Percentiles rank a stretch among this genome's conserved stretches.
Evolutionary conservation across 169 alveolate genomes (phyloP).

Genomic region (Plasmodium malariae): DNA sequence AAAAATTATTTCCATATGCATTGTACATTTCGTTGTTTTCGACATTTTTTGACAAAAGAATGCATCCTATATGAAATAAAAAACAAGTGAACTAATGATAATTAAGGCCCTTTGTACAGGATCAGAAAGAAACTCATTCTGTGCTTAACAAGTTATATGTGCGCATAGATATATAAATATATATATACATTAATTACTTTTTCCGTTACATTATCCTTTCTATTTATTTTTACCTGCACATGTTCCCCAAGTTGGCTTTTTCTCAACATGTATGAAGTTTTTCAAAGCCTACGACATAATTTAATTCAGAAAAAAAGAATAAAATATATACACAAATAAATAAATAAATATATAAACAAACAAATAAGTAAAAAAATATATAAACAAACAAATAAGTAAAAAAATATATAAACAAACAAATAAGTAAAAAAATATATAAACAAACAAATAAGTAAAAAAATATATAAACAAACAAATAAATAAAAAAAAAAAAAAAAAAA

Average conservation of each 20-base stretch:
- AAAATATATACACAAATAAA: background rate
- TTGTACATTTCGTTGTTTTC: slow-evolving; percentile 23
- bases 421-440: too few relatives aligned
- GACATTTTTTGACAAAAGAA: slow-evolving; percentile 51
- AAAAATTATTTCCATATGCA: slow-evolving; percentile 31
- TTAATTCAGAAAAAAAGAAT: too few relatives aligned
- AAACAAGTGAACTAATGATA: background rate
- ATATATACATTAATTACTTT: background rate
- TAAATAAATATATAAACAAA: background rate
- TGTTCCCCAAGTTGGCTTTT: slow-evolving; percentile 74
- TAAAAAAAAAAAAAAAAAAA: too few relatives aligned
- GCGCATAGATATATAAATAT: background rate
- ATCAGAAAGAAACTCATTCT: background rate
- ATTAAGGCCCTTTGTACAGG: background rate
- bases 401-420: too few relatives aligned
- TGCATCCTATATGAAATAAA: slow-evolving; percentile 31
- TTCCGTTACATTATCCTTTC: background rate
- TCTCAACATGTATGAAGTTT: slow-evolving; percentile 45
- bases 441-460: too few relatives aligned
- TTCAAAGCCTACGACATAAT: slow-evolving; percentile 39
- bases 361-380: background rate
- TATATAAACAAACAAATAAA: too few relatives aligned
- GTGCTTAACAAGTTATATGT: background rate
- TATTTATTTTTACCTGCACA: slow-evolving; percentile 48
- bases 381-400: too few relatives aligned